Percentiles rank a stretch among this genome's conserved stretches.
Evolutionary conservation across 441 rosid genomes (phyloP).

Genomic region (Pelargonium citronellum): DNA sequence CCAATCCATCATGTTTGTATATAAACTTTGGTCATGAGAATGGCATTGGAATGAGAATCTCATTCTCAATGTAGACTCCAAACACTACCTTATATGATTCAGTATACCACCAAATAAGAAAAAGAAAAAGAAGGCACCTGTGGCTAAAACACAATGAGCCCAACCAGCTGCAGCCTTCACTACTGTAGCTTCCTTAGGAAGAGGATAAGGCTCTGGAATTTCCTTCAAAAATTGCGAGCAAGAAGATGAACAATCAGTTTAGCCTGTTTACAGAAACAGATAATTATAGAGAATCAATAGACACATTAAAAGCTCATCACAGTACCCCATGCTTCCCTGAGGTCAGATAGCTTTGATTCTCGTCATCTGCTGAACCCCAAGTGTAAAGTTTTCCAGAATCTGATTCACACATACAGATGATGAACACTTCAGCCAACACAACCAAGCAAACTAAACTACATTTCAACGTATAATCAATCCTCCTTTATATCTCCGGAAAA

Average conservation of each 20-base stretch:
- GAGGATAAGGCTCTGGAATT: constrained; percentile 88
- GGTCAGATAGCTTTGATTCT: constrained; percentile 91
- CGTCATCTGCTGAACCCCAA: constrained; percentile 97
- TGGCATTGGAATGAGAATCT: no score
- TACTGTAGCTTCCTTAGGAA: constrained; percentile 59
- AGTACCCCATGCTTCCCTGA: constrained; percentile 97
- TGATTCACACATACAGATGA: constrained; percentile 23
- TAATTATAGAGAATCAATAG: constrained; percentile 12
- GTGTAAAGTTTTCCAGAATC: constrained; percentile 89
- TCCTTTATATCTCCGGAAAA: neutral
- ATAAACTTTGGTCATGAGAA: no score
- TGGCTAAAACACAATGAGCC: constrained; percentile 92
- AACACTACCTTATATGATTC: no score
- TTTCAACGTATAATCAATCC: constrained; percentile 2
- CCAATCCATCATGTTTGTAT: no score
- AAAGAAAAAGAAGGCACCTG: constrained; percentile 41
- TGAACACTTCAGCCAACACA: neutral
- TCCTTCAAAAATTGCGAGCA: constrained; percentile 42
- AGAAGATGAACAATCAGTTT: constrained; percentile 7
- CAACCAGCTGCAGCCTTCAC: constrained; percentile 87
- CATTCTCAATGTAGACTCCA: no score
- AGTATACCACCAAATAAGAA: neutral
- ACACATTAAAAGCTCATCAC: constrained; percentile 15
- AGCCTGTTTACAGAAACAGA: constrained; percentile 6
- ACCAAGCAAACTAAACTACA: no score